Evolutionary conservation across 768 basidiomycete species (phyloP).

Genomic region (Coprinopsis cinerea): DNA sequence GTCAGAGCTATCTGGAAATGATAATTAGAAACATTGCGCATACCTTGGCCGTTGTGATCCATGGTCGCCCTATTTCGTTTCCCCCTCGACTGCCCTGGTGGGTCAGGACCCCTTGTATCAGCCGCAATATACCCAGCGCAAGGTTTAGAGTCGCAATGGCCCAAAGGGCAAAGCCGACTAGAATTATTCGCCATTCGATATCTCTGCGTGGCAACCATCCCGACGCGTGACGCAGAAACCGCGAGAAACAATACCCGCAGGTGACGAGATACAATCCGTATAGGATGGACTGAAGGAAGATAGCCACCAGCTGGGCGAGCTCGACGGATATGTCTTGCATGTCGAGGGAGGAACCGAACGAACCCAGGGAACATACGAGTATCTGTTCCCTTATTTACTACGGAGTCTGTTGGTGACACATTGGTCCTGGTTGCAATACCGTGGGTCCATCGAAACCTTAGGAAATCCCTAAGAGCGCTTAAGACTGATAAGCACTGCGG

Average conservation of each 20-base stretch:
- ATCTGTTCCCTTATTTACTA: no score
- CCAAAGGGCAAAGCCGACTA: slow-evolving; percentile 10
- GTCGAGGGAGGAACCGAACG: no score
- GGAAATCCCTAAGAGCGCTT: no score
- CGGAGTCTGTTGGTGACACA: no score
- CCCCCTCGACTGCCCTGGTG: background rate
- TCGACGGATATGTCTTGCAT: background rate
- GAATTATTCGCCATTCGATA: slow-evolving; percentile 11
- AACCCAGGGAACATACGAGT: no score
- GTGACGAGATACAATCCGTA: slow-evolving; percentile 19
- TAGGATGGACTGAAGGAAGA: slow-evolving; percentile 15
- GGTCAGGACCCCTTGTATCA: slow-evolving; percentile 4
- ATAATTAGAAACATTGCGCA: background rate
- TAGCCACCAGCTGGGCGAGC: slow-evolving; percentile 10
- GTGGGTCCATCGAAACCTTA: no score
- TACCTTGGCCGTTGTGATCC: background rate
- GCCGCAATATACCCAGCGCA: slow-evolving; percentile 13
- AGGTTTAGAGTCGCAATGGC: slow-evolving; percentile 12
- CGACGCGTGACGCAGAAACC: slow-evolving; percentile 8
- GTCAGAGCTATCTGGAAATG: background rate
- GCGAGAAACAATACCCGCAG: slow-evolving; percentile 10
- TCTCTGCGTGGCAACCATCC: slow-evolving; percentile 4
- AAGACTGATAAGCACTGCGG: no score
- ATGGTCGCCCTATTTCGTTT: no score
- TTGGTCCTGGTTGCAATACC: no score